Base-by-base conservation (phyloP, 2,329 filamentous ascomycete genomes). In the Teratosphaeria nubilosa region DNA sequence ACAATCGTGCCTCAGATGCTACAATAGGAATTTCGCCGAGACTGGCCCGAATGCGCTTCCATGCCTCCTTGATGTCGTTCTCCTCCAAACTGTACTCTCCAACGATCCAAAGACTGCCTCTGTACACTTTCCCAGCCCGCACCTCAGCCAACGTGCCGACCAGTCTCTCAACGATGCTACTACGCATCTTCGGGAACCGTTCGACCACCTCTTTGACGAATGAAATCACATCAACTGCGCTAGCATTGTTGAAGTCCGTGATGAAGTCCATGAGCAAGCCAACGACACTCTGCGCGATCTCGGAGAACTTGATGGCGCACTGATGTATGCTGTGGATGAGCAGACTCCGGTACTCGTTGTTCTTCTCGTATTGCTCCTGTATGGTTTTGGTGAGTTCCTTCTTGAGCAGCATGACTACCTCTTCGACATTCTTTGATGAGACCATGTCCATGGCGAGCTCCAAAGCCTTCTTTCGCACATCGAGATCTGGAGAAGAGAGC, bases 171-270 rank as follows among this genome's bases (percentile, higher is more conserved):
- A 97, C 87, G 65, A 99, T 97, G 0, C 89, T 88, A 34, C 86
- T 84, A 60, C 94, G 86, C 59, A 99, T 82, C 66, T 89, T 86
- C 7, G 94, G 94, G 78, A 97, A 99, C 70, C 95, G 96, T 76
- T 99, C 94, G 6, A 97, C 92, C 3, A 99, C 94, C 73, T 99
- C 94, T 76, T 99, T 99, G 63, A 99, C 91, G 70, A 99, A 99
- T 57, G 90, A 91, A 70, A 99, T 97, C 56, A 99, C 92, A 74
- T 99, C 94, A 31, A 99, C 90, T 1, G 94, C 94, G 1, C 92
- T 96, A 51, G 89, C 88, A 70, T 95, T 96, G 79, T 95, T 97
- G 73, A 97, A 96, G 73, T 99, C 94, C 55, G 89, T 90, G 69
- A 99, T 96, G 72, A 97, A 97, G 75, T 99, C 94, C 94, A 99